Evolutionary conservation across 2,329 filamentous ascomycete genomes (phyloP), one percentile per base, ranked within the genome.

Genomic region (Colletotrichum chlorophyti): DNA sequence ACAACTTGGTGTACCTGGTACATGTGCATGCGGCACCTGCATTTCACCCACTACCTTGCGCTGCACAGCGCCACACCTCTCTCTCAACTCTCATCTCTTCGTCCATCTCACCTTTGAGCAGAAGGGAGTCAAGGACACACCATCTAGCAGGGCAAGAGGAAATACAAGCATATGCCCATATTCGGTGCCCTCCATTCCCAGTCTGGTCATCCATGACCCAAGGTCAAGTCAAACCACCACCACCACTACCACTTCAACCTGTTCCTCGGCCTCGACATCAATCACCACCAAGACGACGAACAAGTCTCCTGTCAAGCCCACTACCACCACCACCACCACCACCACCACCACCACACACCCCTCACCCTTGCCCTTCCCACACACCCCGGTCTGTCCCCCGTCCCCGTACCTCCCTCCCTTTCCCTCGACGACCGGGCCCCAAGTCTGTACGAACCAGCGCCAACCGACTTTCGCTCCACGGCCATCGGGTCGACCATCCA

Each of bases 101-200:
- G 8, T 27, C 12, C 34, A 38, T 27, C 37, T 34, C 24, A 26
- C 34, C 46, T 21, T 17, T 19, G 31, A 4, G 15, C 31, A 34
- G 6, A 34, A 12, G 31, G 15, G 8, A 34, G 15, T 15, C 35
- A 38, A 19, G 17, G 35, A 19, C 35, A 19, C 15, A 21, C 35
- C 15, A 15, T 15, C 15, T 17, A 49, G 24, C 46, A 40, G 46
- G 46, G 46, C 46, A 49, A 31, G 34, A 32, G 31, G 35, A 21
- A 38, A 19, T 27, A 31, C 43, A 27, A 40, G 32, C 43, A 45
- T 55, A n/a, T n/a, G n/a, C n/a, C n/a, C n/a, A n/a, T n/a, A 59
- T 59, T 38, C 57, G 50, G 40, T 55, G 43, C 32, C 26, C 31
- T 38, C 50, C 57, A 55, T 59, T 38, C 57, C 57, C 57, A 55